A percentile compares a stretch with the other conserved stretches of the same genome.
These are phyloP conservation scores for Gracilaria gracilis DNA, from an alignment of 23 red algal species.

Conservation along the genomic window DNA sequence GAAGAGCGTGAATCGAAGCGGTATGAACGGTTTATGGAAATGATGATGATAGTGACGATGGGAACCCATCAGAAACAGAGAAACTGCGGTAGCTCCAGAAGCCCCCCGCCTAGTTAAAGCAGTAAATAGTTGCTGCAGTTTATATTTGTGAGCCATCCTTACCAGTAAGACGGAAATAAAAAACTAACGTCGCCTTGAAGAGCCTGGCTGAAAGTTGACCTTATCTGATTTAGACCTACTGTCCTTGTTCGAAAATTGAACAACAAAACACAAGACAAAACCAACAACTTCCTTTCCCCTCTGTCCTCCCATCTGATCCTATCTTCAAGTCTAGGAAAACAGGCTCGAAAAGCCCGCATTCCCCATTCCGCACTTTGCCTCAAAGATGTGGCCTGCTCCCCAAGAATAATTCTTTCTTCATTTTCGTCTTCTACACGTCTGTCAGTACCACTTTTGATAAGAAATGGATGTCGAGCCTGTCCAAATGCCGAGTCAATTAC, in stretches of 20 bases:
- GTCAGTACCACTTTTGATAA: no score
- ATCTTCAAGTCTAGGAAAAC: slow-evolving; percentile 30
- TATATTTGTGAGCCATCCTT: no score
- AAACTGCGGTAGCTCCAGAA: no score
- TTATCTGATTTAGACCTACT: slow-evolving; percentile 37
- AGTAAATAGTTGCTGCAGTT: no score
- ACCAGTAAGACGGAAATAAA: no score
- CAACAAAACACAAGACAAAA: neutral
- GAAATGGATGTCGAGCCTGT: neutral
- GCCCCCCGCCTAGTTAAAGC: no score
- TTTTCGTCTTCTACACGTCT: no score
- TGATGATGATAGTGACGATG: no score
- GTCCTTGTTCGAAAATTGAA: slow-evolving; percentile 30
- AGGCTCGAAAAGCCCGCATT: slow-evolving; percentile 21
- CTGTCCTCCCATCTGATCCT: slow-evolving; percentile 38
- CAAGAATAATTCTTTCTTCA: neutral
- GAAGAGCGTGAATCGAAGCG: no score
- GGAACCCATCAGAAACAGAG: no score
- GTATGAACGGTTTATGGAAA: no score
- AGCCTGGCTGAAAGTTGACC: neutral
- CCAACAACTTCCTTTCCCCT: neutral
- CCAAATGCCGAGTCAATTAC: slow-evolving; percentile 37
- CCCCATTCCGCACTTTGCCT: slow-evolving; percentile 20
- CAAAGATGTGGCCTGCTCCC: slow-evolving; percentile 11
- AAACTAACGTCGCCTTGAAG: neutral